Base-by-base conservation (phyloP, 441 rosid species). In the Erodium moschatum region DNA sequence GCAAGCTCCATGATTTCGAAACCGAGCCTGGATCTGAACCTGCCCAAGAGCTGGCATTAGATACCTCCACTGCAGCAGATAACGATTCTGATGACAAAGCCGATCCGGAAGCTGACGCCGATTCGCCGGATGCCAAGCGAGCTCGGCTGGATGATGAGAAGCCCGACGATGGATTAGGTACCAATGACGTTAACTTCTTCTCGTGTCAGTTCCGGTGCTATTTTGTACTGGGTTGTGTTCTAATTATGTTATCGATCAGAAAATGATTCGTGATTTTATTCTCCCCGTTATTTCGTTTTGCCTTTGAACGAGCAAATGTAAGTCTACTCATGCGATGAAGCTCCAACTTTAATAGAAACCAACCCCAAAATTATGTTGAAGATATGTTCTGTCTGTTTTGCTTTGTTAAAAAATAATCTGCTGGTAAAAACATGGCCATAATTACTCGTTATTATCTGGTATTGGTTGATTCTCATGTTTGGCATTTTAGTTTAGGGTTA, bases 1-100 rank as follows among this genome's bases (percentile, higher is more conserved):
- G 98, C 68, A 92, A 90, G 83, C 87, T 89, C 50, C 85, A 84
- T 1, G 82, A 81, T 31, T 67, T 85, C 42, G 91, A 86, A 40
- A 12, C 20, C 16, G 68, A 69, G 70, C 65, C 80, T 2, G 81
- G 77, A n/a, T 70, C 73, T 61, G 65, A 21, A 29, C 74, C 19
- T 74, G 72, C 24, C 38, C 44, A 6, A 48, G 69, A 40, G 0
- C 70, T 70, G 50, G 46, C 71, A 11, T 18, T 29, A 15, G 6
- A 33, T 33, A 33, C 38, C 38, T 33, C 38, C 38, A 33, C 5
- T 33, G 38, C 38, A 33, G 38, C 38, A 33, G 64, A 35, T 7
- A 68, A 74, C 7, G 79, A 80, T 19, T 83, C 58, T 16, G 72
- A 18, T 48, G 52, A 66, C 27, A 69, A 76, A 16, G 71, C 33